Percentiles rank a stretch among this genome's conserved stretches.
phyloP scores from a whole-genome alignment of 208 protist species.

The Trypanosoma cruzi region DNA sequence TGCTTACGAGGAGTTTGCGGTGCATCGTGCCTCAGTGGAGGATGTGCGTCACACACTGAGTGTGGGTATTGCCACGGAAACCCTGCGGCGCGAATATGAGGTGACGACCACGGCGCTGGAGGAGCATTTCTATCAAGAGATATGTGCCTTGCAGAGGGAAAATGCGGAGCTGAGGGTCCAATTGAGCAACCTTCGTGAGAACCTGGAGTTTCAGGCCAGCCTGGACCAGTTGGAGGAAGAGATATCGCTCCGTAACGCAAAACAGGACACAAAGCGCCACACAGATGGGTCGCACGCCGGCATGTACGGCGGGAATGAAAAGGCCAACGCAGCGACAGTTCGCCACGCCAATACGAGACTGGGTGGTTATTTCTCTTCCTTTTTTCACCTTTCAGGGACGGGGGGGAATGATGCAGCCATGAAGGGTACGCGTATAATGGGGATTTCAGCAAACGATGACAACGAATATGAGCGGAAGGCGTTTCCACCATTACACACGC shows the following conservation, averaged over 20 bases:
- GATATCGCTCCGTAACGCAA: not conserved
- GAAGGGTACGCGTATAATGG: not conserved
- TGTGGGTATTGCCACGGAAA: not conserved
- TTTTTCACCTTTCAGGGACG: constrained; percentile 1
- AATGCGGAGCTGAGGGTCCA: constrained; percentile 30
- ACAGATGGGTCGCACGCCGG: not conserved
- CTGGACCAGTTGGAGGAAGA: constrained; percentile 46
- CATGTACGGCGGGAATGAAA: not conserved
- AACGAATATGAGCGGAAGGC: not conserved
- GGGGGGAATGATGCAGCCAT: not conserved
- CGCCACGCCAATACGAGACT: not conserved
- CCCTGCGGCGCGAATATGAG: constrained; percentile 11
- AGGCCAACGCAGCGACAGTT: not conserved
- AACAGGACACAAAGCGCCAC: not conserved
- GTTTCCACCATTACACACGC: not conserved
- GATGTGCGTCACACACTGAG: not conserved
- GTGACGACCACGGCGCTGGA: constrained; percentile 30
- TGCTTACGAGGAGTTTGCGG: constrained; percentile 17
- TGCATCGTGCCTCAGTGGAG: not conserved
- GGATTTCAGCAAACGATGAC: not conserved
- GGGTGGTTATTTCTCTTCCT: constrained; percentile 12
- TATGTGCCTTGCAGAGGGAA: constrained; percentile 27
- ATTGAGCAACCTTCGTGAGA: constrained; percentile 41
- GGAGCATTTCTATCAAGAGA: constrained; percentile 19
- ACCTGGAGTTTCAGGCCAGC: constrained; percentile 53